Percentiles rank a stretch among this genome's conserved stretches.
Conservation (phyloP, 1,139 yeast species). For the Kodamaea derodonti region DNA sequence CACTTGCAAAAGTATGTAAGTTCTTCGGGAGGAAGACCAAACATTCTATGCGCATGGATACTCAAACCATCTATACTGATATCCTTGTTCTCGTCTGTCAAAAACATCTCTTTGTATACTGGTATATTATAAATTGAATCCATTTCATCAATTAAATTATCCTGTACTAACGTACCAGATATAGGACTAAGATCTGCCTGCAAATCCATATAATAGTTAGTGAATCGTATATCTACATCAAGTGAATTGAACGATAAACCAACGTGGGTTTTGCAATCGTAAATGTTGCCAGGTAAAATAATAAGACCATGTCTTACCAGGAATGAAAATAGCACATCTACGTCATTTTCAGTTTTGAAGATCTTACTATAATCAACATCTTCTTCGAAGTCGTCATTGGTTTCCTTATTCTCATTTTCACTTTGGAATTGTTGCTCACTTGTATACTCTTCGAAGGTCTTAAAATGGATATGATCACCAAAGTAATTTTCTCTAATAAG, state of each 20-base stretch:
- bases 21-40: conserved; percentile 86
- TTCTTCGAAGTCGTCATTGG: conserved; percentile 1
- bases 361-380: conserved; percentile 37
- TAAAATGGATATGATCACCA: conserved; percentile 81
- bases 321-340: conserved; percentile 71
- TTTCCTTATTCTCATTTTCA: conserved; percentile 9
- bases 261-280: conserved; percentile 60
- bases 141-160: conserved; percentile 12
- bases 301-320: conserved; percentile 67
- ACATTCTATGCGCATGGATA: conserved; percentile 85
- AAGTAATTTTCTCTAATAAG: conserved; percentile 84
- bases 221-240: conserved; percentile 76
- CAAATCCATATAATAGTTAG: conserved; percentile 90
- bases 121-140: conserved; percentile 24
- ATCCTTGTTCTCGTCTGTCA: conserved; percentile 20
- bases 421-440: conserved; percentile 5
- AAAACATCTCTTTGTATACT: conserved; percentile 20
- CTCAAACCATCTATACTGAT: conserved; percentile 59
- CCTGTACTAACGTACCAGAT: conserved; percentile 28
- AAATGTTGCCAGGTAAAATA: conserved; percentile 69
- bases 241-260: conserved; percentile 62
- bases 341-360: conserved; percentile 61
- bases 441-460: conserved; percentile 78
- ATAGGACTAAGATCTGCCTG: conserved; percentile 56
- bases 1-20: conserved; percentile 88